phyloP scores from a whole-genome alignment of 495 filamentous ascomycete species.

The Lasiosphaeriaceae sp. region DNA sequence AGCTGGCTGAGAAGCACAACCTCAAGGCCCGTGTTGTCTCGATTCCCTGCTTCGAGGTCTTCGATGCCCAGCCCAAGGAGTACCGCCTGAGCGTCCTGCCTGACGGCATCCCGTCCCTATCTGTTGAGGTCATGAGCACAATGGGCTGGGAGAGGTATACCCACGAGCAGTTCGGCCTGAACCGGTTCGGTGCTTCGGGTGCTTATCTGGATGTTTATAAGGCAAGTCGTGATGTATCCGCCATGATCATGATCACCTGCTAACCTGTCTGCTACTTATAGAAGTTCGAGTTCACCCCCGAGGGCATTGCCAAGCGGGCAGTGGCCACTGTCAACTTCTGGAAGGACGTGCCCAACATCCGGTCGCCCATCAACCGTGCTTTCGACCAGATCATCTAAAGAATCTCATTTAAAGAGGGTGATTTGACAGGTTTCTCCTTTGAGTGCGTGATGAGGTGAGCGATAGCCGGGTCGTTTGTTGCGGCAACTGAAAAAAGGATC shows the following conservation, averaged over 20 bases:
- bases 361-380: slow-evolving; percentile 92
- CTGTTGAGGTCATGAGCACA: slow-evolving; percentile 91
- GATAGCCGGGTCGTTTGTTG: background rate
- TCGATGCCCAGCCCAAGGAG: slow-evolving; percentile 88
- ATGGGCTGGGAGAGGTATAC: slow-evolving; percentile 96
- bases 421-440: no score
- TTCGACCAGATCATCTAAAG: slow-evolving; percentile 78
- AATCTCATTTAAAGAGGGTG: no score
- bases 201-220: slow-evolving; percentile 97
- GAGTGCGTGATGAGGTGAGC: no score
- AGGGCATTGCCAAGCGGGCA: slow-evolving; percentile 93
- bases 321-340: slow-evolving; percentile 90
- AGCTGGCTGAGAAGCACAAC: slow-evolving; percentile 84
- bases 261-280: slow-evolving; percentile 34
- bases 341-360: slow-evolving; percentile 83
- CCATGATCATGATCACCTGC: background rate
- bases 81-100: slow-evolving; percentile 89
- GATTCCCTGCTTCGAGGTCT: slow-evolving; percentile 95
- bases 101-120: slow-evolving; percentile 89
- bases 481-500: background rate
- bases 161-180: slow-evolving; percentile 98
- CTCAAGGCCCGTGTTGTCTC: slow-evolving; percentile 90
- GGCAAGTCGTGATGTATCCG: slow-evolving; percentile 47
- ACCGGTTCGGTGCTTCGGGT: slow-evolving; percentile 95
- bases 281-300: slow-evolving; percentile 99